phyloP scores from a whole-genome alignment of 495 filamentous ascomycete genomes.

The Aspergillus carlsbadensis region DNA sequence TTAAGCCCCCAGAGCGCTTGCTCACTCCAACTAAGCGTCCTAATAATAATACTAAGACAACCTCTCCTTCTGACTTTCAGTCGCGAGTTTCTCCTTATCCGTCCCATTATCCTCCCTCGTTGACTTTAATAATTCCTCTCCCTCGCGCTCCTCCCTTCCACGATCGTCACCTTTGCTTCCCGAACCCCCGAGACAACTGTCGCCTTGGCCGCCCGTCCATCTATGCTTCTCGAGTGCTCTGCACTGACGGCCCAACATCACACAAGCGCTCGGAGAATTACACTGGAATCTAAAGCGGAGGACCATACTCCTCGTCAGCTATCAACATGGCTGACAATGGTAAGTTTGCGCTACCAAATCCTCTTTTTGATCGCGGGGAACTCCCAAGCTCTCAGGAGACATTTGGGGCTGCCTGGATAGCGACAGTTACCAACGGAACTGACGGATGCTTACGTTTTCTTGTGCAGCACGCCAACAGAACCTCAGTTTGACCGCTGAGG shows the following conservation, averaged over 20 bases:
- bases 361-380: not conserved
- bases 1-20: slow-evolving; percentile 1
- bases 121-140: slow-evolving; percentile 8
- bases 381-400: slow-evolving; percentile 29
- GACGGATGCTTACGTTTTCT: slow-evolving; percentile 21
- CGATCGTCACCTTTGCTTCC: slow-evolving; percentile 2
- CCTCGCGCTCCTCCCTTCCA: not conserved
- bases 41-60: slow-evolving; percentile 11
- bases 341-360: slow-evolving; percentile 20
- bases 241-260: slow-evolving; percentile 19
- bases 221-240: slow-evolving; percentile 32
- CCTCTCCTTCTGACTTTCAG: not conserved
- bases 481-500: slow-evolving; percentile 85
- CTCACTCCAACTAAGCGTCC: slow-evolving; percentile 7
- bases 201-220: slow-evolving; percentile 32
- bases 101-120: slow-evolving; percentile 5
- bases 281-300: slow-evolving; percentile 25
- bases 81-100: not conserved
- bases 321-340: slow-evolving; percentile 42
- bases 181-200: slow-evolving; percentile 16
- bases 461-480: slow-evolving; percentile 53
- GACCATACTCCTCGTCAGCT: slow-evolving; percentile 34
- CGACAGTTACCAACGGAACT: slow-evolving; percentile 24
- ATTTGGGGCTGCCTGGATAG: slow-evolving; percentile 15
- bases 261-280: slow-evolving; percentile 6